phyloP scores from a whole-genome alignment of 768 basidiomycete species.

The Macrolepiota dolichaula region DNA sequence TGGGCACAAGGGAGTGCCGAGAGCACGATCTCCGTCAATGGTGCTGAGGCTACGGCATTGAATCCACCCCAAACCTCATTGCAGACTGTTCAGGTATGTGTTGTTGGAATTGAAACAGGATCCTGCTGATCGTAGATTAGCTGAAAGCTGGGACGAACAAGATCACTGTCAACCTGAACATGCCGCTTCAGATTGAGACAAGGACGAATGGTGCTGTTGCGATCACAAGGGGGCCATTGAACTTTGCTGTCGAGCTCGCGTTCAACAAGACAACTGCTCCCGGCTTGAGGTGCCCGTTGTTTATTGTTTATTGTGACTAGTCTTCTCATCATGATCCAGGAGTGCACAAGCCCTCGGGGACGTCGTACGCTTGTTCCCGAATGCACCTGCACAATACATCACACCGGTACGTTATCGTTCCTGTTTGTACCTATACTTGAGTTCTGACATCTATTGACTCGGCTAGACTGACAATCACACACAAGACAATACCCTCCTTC shows the following conservation, averaged over 20 bases:
- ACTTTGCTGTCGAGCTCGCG: slow-evolving; percentile 33
- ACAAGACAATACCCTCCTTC: slow-evolving; percentile 33
- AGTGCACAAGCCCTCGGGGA: slow-evolving; percentile 34
- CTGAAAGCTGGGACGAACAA: slow-evolving; percentile 24
- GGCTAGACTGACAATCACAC: slow-evolving; percentile 36
- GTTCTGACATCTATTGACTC: neutral
- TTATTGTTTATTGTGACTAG: neutral
- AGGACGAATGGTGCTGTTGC: slow-evolving; percentile 34
- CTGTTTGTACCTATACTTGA: neutral
- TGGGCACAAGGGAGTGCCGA: slow-evolving; percentile 31
- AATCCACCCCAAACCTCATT: slow-evolving; percentile 26
- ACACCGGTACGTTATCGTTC: slow-evolving; percentile 27
- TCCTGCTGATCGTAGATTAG: neutral
- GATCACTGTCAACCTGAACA: slow-evolving; percentile 27
- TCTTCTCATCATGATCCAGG: slow-evolving; percentile 17
- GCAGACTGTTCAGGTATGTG: slow-evolving; percentile 27
- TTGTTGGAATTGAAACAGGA: neutral
- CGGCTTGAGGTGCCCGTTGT: slow-evolving; percentile 26
- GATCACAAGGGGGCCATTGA: slow-evolving; percentile 33
- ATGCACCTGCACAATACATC: slow-evolving; percentile 31
- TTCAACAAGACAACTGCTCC: slow-evolving; percentile 31
- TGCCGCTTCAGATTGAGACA: slow-evolving; percentile 30
- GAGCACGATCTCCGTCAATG: slow-evolving; percentile 33
- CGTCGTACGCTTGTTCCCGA: slow-evolving; percentile 30
- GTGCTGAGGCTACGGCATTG: slow-evolving; percentile 17